These are phyloP conservation scores for Stephania cephalantha DNA, from an alignment of 164 flowering plant genomes.

Conservation along the genomic window DNA sequence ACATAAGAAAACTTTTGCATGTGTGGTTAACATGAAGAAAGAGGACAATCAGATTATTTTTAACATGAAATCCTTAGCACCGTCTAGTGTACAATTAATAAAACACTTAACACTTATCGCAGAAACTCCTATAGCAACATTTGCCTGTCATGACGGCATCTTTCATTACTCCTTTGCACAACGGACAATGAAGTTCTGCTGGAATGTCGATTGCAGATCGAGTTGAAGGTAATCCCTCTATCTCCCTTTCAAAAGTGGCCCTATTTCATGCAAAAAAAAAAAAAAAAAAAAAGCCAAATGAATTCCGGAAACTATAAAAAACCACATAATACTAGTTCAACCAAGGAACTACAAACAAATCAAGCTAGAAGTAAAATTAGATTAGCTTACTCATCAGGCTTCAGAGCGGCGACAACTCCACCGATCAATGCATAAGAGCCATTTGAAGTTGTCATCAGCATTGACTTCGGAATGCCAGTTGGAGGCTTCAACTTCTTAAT, in stretches of 20 bases:
- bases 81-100: not conserved
- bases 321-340: not conserved
- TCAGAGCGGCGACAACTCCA: conserved; percentile 72
- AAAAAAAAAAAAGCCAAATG: not conserved
- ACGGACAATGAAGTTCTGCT: conserved; percentile 82
- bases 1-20: not conserved
- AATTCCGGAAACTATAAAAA: not conserved
- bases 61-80: no score
- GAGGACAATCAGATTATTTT: not conserved
- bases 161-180: conserved; percentile 94
- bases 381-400: conserved; percentile 82
- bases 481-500: conserved; percentile 82
- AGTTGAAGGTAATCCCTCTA: conserved; percentile 86
- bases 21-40: not conserved
- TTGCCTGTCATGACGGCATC: conserved; percentile 98
- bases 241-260: conserved; percentile 94
- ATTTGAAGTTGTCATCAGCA: conserved; percentile 84
- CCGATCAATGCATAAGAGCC: conserved; percentile 97
- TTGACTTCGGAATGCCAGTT: conserved; percentile 95
- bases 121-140: conserved; percentile 89
- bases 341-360: not conserved
- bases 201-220: conserved; percentile 77
- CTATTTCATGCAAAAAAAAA: conserved; percentile 30
- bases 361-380: not conserved
- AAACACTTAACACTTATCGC: conserved; percentile 76